phyloP scores from a whole-genome alignment of 805 yeast species.

The Debaryomyces tyrocola region DNA sequence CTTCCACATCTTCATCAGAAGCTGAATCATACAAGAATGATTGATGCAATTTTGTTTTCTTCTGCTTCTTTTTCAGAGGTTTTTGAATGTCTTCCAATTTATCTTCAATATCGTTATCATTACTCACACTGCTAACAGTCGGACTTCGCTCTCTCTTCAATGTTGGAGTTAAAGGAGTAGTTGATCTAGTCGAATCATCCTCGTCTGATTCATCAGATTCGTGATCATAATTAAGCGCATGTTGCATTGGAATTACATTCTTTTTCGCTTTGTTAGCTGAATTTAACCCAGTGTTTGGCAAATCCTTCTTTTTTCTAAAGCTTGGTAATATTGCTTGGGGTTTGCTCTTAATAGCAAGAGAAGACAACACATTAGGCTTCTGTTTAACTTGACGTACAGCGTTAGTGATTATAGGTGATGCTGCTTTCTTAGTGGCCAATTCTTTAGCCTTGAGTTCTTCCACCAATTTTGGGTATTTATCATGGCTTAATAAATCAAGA shows the following conservation, averaged over 20 bases:
- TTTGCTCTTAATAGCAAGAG: slow-evolving; percentile 21
- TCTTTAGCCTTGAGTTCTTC: slow-evolving; percentile 34
- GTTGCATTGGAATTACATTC: slow-evolving; percentile 50
- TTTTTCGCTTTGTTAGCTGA: slow-evolving; percentile 29
- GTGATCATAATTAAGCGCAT: slow-evolving; percentile 48
- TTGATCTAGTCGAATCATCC: slow-evolving; percentile 36
- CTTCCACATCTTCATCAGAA: slow-evolving; percentile 27
- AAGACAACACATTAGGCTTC: slow-evolving; percentile 20
- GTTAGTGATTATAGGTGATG: slow-evolving; percentile 11
- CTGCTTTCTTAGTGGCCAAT: slow-evolving; percentile 12
- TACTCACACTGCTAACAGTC: slow-evolving; percentile 19
- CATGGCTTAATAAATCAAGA: slow-evolving; percentile 58
- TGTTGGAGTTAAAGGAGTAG: slow-evolving; percentile 29
- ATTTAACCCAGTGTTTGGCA: slow-evolving; percentile 2
- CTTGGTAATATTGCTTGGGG: slow-evolving; percentile 27
- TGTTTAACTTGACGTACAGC: slow-evolving; percentile 12
- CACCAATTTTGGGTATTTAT: slow-evolving; percentile 52
- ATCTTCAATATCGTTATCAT: slow-evolving; percentile 16
- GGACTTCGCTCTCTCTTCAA: slow-evolving; percentile 31
- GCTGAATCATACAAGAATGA: slow-evolving; percentile 39
- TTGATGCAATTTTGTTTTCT: slow-evolving; percentile 23
- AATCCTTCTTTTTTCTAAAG: slow-evolving; percentile 31
- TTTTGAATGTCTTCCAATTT: slow-evolving; percentile 5
- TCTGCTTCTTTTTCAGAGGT: slow-evolving; percentile 21
- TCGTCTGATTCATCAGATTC: slow-evolving; percentile 37